These are phyloP conservation scores for Mortierella sp. DNA, from an alignment of 371 early-diverging fungal genomes.

Conservation along the genomic window DNA sequence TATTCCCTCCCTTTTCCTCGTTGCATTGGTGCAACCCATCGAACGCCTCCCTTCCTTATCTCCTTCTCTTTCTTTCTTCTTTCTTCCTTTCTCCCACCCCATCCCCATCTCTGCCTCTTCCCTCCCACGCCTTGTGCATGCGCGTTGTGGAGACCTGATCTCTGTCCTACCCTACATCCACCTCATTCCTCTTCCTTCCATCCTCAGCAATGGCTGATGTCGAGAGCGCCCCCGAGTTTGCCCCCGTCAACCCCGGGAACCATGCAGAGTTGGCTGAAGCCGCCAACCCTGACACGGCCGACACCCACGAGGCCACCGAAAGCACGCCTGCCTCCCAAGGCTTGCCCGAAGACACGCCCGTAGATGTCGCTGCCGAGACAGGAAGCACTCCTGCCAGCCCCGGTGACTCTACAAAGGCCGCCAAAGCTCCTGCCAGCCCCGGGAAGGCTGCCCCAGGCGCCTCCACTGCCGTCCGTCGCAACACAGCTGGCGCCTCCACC, in stretches of 20 bases:
- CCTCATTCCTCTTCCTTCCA: slow-evolving; percentile 1
- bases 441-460: slow-evolving; percentile 18
- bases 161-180: not conserved
- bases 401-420: not conserved
- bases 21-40: no score
- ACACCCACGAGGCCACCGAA: not conserved
- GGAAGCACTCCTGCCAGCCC: slow-evolving; percentile 24
- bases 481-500: slow-evolving; percentile 20
- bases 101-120: not conserved
- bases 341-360: not conserved
- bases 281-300: slow-evolving; percentile 6
- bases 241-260: slow-evolving; percentile 23
- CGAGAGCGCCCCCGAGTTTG: slow-evolving; percentile 42
- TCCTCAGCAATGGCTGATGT: slow-evolving; percentile 40
- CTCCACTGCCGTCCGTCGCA: slow-evolving; percentile 31
- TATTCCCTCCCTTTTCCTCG: no score
- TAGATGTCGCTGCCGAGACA: not conserved
- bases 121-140: slow-evolving; percentile 5
- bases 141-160: not conserved
- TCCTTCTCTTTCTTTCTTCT: not conserved
- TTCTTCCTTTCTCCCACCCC: not conserved
- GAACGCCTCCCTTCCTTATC: no score
- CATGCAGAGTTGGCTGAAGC: slow-evolving; percentile 14
- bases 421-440: slow-evolving; percentile 17
- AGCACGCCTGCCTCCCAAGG: not conserved